Base-by-base conservation (phyloP, 352 stramenopile species). In the Globisporangium cystogenes region DNA sequence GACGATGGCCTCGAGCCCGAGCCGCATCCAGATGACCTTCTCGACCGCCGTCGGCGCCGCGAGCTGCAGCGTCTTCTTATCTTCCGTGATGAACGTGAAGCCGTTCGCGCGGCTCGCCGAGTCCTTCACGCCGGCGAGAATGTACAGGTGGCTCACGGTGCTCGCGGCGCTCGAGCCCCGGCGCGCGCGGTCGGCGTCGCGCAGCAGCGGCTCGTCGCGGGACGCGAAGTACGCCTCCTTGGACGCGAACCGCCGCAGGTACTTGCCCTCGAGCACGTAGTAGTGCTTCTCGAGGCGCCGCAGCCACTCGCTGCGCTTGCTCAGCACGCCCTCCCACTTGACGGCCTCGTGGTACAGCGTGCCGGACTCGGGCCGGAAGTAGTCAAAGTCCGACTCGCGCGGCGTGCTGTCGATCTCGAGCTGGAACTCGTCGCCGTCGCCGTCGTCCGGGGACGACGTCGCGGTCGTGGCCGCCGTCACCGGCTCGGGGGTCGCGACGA, bases 11-110 rank as follows among this genome's bases (percentile, higher is more conserved):
- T 95, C 84, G 0, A 92, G 64, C 16, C 76, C 79, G 6, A 95
- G 66, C 2, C 84, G 82, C 82, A 93, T 95, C 84, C 84, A 95
- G 27, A 95, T 92, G 24, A 95, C 65, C 48, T 90, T 90, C 50
- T 95, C 84, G 5, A 95, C 83, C 8, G 82, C 68, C 6, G 78
- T 92, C 15, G 82, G 79, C 0, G 84, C 80, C 15, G 71, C 76
- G 15, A 95, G 68, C 48, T 91, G 84, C 48, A 95, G 44, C 18
- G 70, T 92, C 55, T 91, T 92, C 59, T 91, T 91, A 56, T 94
- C 83, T 62, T 91, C 79, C 1, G 82, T 92, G 51, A 90, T 91
- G 56, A 94, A 90, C n/a, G 83, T 91, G 47, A 94, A 92, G 2
- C 83, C 83, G 45, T 94, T 91, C 11, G 72, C 69, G 39, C 83